Conservation (phyloP, 495 filamentous ascomycete species). For the Terfezia boudieri region DNA sequence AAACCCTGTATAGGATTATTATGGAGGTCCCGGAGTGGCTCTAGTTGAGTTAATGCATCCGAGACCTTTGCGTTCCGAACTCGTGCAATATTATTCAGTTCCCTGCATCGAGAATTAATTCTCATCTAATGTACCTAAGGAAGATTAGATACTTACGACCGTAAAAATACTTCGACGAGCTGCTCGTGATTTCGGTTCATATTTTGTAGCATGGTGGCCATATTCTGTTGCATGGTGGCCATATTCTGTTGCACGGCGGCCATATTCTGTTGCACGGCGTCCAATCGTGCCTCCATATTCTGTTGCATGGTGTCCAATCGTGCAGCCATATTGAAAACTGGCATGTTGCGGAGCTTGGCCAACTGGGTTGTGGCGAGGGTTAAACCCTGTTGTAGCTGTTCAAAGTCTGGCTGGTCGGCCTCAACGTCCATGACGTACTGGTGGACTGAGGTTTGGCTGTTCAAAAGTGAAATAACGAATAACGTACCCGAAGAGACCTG, state of each 20-base stretch:
- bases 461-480: no score
- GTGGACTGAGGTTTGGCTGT: no score
- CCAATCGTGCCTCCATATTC: no score
- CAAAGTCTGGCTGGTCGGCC: background rate
- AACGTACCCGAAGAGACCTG: no score
- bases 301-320: background rate
- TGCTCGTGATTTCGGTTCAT: background rate
- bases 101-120: background rate
- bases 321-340: background rate
- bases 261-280: no score
- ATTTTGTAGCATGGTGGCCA: no score
- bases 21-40: background rate
- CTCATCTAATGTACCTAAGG: background rate
- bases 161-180: background rate
- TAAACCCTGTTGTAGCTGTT: background rate
- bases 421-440: no score
- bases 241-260: no score
- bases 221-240: no score
- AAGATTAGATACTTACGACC: background rate
- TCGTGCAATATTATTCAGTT: background rate
- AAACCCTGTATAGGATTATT: background rate
- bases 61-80: background rate
- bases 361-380: background rate
- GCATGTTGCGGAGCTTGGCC: background rate
- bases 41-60: background rate